phyloP scores from a whole-genome alignment of 2,329 filamentous ascomycete genomes.

The Fusarium sp. region DNA sequence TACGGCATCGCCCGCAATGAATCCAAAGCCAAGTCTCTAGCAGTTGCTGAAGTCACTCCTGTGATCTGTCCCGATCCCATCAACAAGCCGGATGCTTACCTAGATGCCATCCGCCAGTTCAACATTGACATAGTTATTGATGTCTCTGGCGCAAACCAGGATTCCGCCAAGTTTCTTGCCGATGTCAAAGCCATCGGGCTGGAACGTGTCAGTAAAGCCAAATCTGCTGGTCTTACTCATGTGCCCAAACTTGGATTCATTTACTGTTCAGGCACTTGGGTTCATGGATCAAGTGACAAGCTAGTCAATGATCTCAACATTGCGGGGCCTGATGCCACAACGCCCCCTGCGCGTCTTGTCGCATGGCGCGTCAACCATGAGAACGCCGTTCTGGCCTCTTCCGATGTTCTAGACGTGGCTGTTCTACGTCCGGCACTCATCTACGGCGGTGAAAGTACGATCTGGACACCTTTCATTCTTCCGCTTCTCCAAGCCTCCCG shows the following conservation, averaged over 20 bases:
- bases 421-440: not conserved
- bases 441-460: not conserved
- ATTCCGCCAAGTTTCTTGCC: not conserved
- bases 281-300: not conserved
- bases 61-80: not conserved
- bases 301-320: not conserved
- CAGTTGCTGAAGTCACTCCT: fast-evolving
- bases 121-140: not conserved
- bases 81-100: not conserved
- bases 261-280: not conserved
- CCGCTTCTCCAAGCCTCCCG: not conserved
- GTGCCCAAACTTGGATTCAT: not conserved
- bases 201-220: not conserved
- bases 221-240: not conserved
- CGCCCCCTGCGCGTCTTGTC: fast-evolving
- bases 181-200: fast-evolving
- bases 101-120: not conserved
- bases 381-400: not conserved
- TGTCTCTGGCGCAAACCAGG: not conserved
- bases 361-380: not conserved
- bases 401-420: not conserved
- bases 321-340: fast-evolving
- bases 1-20: not conserved
- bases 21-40: not conserved
- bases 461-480: not conserved